Evolutionary conservation across 140 eudicot species (phyloP), one percentile per base, ranked within the genome.

Genomic region (Oenanthe javanica): DNA sequence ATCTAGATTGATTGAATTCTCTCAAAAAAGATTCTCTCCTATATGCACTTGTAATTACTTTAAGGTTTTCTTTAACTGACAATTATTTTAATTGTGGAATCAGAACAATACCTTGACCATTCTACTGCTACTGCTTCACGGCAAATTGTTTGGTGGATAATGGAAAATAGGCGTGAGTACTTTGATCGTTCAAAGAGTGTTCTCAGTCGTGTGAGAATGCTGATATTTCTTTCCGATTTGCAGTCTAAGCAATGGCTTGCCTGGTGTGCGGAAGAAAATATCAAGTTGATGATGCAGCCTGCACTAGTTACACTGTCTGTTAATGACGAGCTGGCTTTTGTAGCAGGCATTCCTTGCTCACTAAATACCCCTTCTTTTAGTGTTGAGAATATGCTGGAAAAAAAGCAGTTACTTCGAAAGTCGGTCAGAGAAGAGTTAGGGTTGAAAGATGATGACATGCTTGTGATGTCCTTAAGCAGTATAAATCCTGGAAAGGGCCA

Each of bases 401-500:
- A 89, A 70, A 84, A 88, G 81, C 70, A 81, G 78, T 70, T 87
- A 51, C 82, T 95, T 76, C 86, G 98, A 77, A 81, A 81, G 54
- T 83, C 90, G n/a, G 93, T 95, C n/a, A 85, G 99, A 81, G 85
- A 95, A 84, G 90, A 91, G 81, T 92, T 95, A 93, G 99, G 99
- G 78, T 31, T 96, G 82, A 86, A 84, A 46, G 98, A 96, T 78
- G 79, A 81, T 9, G 98, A 96, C 74, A 96, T 96, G 97, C 93
- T 96, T 75, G 98, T 88, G 45, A 84, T 93, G 79, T 77, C 99
- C 14, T 88, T 96, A 76, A 93, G 99, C 80, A 93, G 99, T 83
- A 96, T 96, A 87, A 96, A 93, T 84, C 92, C 99, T 31, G 97
- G 91, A 82, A 96, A 96, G 83, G 99, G 99, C 46, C 99, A 96